Conservation (phyloP, 345 rosid genomes). For the Orychophragmus violaceus region DNA sequence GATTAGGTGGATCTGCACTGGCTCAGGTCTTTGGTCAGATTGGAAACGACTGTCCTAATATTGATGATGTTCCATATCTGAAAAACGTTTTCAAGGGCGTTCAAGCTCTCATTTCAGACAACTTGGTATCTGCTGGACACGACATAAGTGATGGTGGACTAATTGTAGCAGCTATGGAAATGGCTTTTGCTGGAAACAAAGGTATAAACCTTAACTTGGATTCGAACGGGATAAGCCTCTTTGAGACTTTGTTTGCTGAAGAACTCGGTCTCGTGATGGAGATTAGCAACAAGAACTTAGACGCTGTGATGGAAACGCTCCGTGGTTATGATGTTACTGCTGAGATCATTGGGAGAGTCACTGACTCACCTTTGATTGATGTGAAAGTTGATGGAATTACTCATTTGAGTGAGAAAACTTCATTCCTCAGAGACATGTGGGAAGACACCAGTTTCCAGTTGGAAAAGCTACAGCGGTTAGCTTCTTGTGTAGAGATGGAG, state of each 20-base stretch:
- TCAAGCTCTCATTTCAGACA: conserved; percentile 59
- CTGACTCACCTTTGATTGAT: conserved; percentile 43
- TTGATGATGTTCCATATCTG: conserved; percentile 72
- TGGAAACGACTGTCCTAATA: conserved; percentile 83
- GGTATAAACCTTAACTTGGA: conserved; percentile 54
- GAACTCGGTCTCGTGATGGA: conserved; percentile 84
- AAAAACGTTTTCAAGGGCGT: conserved; percentile 62
- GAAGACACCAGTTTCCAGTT: conserved; percentile 88
- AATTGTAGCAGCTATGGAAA: conserved; percentile 66
- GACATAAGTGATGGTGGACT: conserved; percentile 95
- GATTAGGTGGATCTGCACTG: conserved; percentile 87
- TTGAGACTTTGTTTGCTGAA: conserved; percentile 79
- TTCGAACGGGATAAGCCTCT: conserved; percentile 56
- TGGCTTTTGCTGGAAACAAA: conserved; percentile 91
- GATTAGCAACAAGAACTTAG: conserved; percentile 57
- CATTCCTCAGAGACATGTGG: conserved; percentile 79
- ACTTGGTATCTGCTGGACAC: conserved; percentile 77
- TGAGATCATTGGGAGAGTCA: conserved; percentile 71
- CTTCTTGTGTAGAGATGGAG: conserved; percentile 78
- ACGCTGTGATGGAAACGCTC: conserved; percentile 51
- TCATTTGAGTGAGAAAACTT: conserved; percentile 52
- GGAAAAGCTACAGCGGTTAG: conserved; percentile 72
- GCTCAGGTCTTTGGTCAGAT: conserved; percentile 83
- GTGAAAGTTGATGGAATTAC: conserved; percentile 55
- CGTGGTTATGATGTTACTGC: conserved; percentile 37